Evolutionary conservation across 2,329 filamentous ascomycete species (phyloP), one percentile per base, ranked within the genome.

Genomic region (Colletotrichum spinosum): DNA sequence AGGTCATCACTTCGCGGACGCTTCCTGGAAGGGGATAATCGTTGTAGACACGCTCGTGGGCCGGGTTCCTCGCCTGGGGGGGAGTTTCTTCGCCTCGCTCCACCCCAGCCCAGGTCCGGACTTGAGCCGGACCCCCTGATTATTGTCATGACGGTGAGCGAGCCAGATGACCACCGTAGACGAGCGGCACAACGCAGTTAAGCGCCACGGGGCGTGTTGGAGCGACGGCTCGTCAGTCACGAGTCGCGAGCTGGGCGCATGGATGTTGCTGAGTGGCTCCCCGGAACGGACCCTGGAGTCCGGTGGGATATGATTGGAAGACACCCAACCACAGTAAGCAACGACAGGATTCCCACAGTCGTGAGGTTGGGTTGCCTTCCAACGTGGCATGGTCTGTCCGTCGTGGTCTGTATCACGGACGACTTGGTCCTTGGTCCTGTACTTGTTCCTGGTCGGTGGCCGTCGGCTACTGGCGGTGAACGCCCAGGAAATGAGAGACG

Each of bases 131-230:
- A 15, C 25, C 25, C 25, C 25, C 25, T 25, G 25, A 25, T 25
- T 25, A 25, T 25, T 25, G 25, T 5, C 25, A 25, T 25, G 25
- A 25, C 25, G 25, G 25, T 5, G 25, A 25, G 25, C 25, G 25
- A 25, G 25, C 25, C 25, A 25, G 25, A 25, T 25, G 25, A 25
- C 25, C 25, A 25, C 25, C 25, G 25, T 25, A 25, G 25, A 25
- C 42, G 37, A n/a, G 55, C 8, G 45, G 45, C 55, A 41, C 45
- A 50, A 45, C 55, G 37, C 17, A 33, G 46, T 8, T 33, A 33
- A 7, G 17, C 25, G 46, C 46, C 13, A 1, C 41, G 10, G 15
- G 13, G 42, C 42, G 42, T 8, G 42, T 13, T 44, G 42, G 25
- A 25, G 25, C 25, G 25, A 25, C 25, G 5, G 25, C 25, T 25